Conservation (phyloP, 805 yeast species). For the Saccharomycopsis fodiens region DNA sequence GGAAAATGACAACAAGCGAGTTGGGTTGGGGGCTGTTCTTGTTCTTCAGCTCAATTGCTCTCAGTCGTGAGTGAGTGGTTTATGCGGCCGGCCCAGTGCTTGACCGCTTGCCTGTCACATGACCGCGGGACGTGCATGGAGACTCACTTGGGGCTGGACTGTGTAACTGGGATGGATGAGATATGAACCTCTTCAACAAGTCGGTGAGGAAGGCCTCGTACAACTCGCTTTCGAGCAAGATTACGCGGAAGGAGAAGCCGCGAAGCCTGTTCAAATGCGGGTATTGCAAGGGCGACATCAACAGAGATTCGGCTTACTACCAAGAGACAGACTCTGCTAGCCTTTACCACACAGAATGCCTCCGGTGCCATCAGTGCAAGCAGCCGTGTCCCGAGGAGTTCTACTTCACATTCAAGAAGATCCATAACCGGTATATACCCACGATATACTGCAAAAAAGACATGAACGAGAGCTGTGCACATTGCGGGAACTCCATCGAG, state of each 20-base stretch:
- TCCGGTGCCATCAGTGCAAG: constrained; percentile 18
- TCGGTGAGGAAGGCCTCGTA: constrained; percentile 18
- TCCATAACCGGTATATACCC: constrained; percentile 15
- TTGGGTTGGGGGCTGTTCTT: no score
- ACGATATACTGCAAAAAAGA: constrained; percentile 19
- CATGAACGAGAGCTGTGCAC: constrained; percentile 14
- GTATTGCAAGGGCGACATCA: constrained; percentile 19
- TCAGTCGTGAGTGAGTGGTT: no score
- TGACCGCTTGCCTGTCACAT: no score
- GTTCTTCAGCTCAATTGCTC: no score
- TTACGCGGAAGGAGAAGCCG: neutral
- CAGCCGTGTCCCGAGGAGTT: constrained; percentile 16
- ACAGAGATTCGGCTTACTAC: constrained; percentile 7
- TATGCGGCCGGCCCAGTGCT: no score
- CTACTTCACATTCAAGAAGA: constrained; percentile 17
- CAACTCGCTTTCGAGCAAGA: constrained; percentile 9
- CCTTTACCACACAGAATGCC: constrained; percentile 15
- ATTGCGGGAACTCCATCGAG: constrained; percentile 13
- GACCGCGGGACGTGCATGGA: no score
- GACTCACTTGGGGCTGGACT: no score
- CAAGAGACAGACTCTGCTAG: constrained; percentile 6
- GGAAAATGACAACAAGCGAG: no score
- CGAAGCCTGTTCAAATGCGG: constrained; percentile 8
- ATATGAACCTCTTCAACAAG: constrained; percentile 15
- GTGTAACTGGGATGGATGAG: no score